phyloP scores from a whole-genome alignment of 345 rosid genomes.

The Kandelia obovata region DNA sequence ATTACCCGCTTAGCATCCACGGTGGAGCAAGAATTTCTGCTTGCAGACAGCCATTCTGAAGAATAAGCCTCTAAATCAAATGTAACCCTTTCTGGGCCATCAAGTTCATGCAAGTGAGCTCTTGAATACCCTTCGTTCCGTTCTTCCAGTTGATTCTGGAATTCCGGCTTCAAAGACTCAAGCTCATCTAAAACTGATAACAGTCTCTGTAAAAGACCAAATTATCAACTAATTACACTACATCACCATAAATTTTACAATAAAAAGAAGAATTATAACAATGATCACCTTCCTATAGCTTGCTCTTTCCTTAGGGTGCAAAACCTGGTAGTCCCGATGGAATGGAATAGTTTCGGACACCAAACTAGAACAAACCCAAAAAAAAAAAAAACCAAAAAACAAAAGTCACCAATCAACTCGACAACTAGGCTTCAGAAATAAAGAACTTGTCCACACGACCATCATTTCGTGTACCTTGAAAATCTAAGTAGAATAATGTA shows the following conservation, averaged over 20 bases:
- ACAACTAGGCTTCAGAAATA: neutral
- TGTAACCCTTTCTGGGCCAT: constrained; percentile 26
- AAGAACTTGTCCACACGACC: neutral
- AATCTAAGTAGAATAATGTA: constrained; percentile 83
- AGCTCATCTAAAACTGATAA: constrained; percentile 68
- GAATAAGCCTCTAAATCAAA: constrained; percentile 36
- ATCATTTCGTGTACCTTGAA: constrained; percentile 53
- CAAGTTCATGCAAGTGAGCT: constrained; percentile 31
- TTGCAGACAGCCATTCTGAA: constrained; percentile 42
- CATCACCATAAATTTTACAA: neutral
- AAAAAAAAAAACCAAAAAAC: constrained; percentile 8
- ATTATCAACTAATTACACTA: constrained; percentile 6
- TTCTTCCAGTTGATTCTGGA: constrained; percentile 46
- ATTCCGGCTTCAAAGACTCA: constrained; percentile 77
- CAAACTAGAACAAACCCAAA: constrained; percentile 45
- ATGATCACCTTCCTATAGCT: constrained; percentile 63
- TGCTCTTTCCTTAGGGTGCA: constrained; percentile 51
- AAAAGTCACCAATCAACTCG: neutral
- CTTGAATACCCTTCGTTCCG: constrained; percentile 39
- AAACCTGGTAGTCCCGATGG: constrained; percentile 74
- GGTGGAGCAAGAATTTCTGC: constrained; percentile 32
- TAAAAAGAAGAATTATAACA: constrained; percentile 2
- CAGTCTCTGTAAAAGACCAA: constrained; percentile 46
- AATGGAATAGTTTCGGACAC: constrained; percentile 89
- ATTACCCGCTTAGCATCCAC: constrained; percentile 41